phyloP scores from a whole-genome alignment of 129 eudicot genomes.

The Flaveria linearis region DNA sequence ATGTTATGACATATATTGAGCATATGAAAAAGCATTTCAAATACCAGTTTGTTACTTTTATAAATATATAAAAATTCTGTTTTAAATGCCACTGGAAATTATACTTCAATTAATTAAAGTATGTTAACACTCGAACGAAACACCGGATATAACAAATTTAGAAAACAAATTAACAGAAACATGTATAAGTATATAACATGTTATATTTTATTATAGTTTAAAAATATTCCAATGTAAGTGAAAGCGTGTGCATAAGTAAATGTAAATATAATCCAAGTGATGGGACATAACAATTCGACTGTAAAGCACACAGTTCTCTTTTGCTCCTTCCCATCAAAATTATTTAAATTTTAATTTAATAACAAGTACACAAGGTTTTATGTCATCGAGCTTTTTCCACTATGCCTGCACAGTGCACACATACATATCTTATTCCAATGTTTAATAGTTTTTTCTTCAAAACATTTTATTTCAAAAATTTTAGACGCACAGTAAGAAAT shows the following conservation, averaged over 20 bases:
- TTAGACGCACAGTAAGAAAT: too few species aligned
- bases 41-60: too few species aligned
- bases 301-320: constrained; percentile 19
- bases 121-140: too few species aligned
- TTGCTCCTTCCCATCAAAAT: constrained; percentile 37
- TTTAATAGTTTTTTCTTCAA: not conserved
- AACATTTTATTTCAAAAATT: too few species aligned
- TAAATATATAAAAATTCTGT: too few species aligned
- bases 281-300: constrained; percentile 41
- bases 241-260: constrained; percentile 15
- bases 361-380: constrained; percentile 36
- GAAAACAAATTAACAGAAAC: too few species aligned
- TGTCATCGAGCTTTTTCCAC: constrained; percentile 25
- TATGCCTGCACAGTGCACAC: not conserved
- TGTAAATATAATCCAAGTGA: constrained; percentile 25
- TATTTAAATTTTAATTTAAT: not conserved
- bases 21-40: too few species aligned
- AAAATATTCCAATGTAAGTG: not conserved
- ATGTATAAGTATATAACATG: too few species aligned
- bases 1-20: too few species aligned
- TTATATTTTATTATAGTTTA: not conserved
- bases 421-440: not conserved
- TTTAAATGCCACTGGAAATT: too few species aligned
- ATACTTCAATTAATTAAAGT: too few species aligned
- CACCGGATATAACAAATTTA: too few species aligned